Percentiles rank a stretch among this genome's conserved stretches.
Conservation (phyloP, 78 protist genomes). For the Isochrysis galbana region DNA sequence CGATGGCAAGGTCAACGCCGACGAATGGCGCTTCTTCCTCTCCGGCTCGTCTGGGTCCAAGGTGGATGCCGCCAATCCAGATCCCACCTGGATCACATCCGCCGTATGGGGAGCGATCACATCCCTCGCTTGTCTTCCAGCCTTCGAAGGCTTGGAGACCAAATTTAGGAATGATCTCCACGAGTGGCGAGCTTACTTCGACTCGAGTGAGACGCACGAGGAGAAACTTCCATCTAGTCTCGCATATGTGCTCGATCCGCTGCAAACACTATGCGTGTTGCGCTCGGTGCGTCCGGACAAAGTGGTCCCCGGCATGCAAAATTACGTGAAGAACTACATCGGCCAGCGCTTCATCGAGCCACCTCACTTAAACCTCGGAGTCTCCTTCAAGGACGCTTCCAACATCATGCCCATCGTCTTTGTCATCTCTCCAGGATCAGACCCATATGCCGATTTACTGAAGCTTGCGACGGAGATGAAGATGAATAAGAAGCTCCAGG, state of each 20-base stretch:
- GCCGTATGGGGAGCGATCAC: slow-evolving; percentile 66
- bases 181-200: slow-evolving; percentile 49
- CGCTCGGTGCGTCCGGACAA: slow-evolving; percentile 77
- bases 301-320: slow-evolving; percentile 56
- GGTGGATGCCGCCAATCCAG: slow-evolving; percentile 57
- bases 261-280: slow-evolving; percentile 46
- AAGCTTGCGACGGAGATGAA: slow-evolving; percentile 77
- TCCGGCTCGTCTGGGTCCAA: slow-evolving; percentile 46
- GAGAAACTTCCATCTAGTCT: slow-evolving; percentile 14
- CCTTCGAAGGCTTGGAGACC: slow-evolving; percentile 50
- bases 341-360: slow-evolving; percentile 77
- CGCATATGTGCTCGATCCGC: neutral
- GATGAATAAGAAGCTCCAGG: slow-evolving; percentile 58
- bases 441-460: slow-evolving; percentile 77
- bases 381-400: slow-evolving; percentile 65
- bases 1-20: slow-evolving; percentile 13
- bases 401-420: slow-evolving; percentile 80
- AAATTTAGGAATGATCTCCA: neutral
- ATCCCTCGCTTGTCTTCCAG: slow-evolving; percentile 48
- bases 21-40: slow-evolving; percentile 73
- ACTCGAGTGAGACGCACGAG: neutral
- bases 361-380: slow-evolving; percentile 73
- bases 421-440: slow-evolving; percentile 86
- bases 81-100: slow-evolving; percentile 73
- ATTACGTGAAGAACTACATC: slow-evolving; percentile 36